Evolutionary conservation across 116 monocot genomes (phyloP), one percentile per base, ranked within the genome.

Genomic region (Cymodocea nodosa): DNA sequence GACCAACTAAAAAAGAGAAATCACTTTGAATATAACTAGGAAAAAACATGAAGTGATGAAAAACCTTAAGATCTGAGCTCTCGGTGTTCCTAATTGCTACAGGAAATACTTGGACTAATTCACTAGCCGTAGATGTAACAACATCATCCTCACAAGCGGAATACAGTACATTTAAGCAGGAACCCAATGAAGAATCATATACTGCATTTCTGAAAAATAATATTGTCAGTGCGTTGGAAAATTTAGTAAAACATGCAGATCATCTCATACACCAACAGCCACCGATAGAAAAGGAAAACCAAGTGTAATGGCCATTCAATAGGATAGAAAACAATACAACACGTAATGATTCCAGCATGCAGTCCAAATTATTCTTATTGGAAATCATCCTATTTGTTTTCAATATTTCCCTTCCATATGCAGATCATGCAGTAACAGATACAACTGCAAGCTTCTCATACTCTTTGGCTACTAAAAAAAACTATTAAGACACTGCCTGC

Each of bases 31-130:
- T 66, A 56, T 54, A 50, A 60, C n/a, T 22, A 73, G 3, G 54
- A 23, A 5, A 51, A 73, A 60, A 37, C 64, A 35, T 61, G 19
- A n/a, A 72, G 44, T 44, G 44, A 51, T 0, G 5, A 15, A 25
- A 23, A 30, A 94, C 94, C 97, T 97, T 79, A 74, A 97, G 88
- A 63, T 97, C 91, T 62, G 71, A n/a, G 58, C 85, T 90, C 57
- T 80, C 74, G 55, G 87, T 91, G 40, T 71, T 80, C 13, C 72
- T 51, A 35, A 97, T 22, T 71, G 83, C 64, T 72, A 68, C 85
- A 17, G 79, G 64, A 51, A 97, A 85, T 66, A 78, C 70, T 68
- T 63, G 23, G 36, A 90, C 68, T 69, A 97, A 79, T 35, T 90
- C 87, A 75, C 54, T 50, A 51, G 97, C 87, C 51, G 90, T 97